phyloP scores from a whole-genome alignment of 257 asterid species.

The Solanum medicagineum region DNA sequence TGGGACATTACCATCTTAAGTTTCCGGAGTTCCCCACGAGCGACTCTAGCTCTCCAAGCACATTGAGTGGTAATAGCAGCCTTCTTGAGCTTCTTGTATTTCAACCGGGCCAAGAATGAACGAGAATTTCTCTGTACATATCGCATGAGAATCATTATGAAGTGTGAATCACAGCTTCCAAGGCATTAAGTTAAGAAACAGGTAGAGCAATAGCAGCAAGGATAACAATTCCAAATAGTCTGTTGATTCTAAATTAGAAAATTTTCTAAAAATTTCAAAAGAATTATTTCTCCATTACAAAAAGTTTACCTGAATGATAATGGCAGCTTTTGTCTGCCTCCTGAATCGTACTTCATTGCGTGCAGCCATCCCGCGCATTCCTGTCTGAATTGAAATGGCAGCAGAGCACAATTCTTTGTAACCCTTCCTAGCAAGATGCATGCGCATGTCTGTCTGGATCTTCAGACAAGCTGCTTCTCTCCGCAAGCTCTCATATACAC shows the following conservation, averaged over 20 bases:
- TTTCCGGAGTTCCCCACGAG: slow-evolving; percentile 18
- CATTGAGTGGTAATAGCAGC: slow-evolving; percentile 37
- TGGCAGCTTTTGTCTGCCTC: slow-evolving; percentile 8
- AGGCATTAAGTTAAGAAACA: not conserved
- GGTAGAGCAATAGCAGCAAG: not conserved
- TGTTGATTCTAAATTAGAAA: not conserved
- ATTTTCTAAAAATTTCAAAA: not conserved
- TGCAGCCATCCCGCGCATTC: slow-evolving; percentile 3
- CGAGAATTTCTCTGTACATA: slow-evolving; percentile 24
- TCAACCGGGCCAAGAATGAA: slow-evolving; percentile 14
- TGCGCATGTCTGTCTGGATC: slow-evolving; percentile 7
- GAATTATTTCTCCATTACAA: not conserved
- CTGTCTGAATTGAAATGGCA: slow-evolving; percentile 3
- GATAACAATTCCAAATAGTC: not conserved
- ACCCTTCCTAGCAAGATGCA: slow-evolving; percentile 2
- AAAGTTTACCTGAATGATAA: slow-evolving; percentile 5
- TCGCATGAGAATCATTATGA: not conserved
- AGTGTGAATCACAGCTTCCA: not conserved
- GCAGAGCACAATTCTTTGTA: slow-evolving; percentile 2
- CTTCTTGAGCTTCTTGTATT: slow-evolving; percentile 16
- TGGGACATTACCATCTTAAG: slow-evolving; percentile 25
- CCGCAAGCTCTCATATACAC: not conserved
- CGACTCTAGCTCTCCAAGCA: slow-evolving; percentile 23
- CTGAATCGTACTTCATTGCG: not conserved
- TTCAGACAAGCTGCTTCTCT: slow-evolving; percentile 14